Percentiles rank a stretch among this genome's conserved stretches.
These are phyloP conservation scores for Logfia minima DNA, from an alignment of 129 eudicot genomes.

Conservation along the genomic window DNA sequence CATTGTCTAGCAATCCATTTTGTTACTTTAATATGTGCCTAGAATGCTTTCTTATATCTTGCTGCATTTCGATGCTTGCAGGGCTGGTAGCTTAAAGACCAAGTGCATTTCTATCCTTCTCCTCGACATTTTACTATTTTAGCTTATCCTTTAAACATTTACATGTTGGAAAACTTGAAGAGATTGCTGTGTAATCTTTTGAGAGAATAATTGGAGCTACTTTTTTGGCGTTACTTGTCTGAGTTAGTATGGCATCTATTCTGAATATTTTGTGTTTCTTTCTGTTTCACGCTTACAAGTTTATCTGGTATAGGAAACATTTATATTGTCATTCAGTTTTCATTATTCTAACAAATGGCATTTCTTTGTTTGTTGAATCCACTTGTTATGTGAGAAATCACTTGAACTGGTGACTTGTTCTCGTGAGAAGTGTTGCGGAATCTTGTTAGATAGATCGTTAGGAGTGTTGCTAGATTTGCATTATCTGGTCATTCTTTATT, in stretches of 20 bases:
- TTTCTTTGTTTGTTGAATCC: background rate
- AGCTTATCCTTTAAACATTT: conserved; percentile 3
- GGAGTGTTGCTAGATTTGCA: background rate
- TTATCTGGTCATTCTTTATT: background rate
- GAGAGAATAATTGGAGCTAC: conserved; percentile 20
- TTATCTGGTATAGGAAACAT: background rate
- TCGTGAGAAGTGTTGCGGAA: background rate
- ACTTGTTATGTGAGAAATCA: background rate
- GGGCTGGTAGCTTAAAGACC: conserved; percentile 7
- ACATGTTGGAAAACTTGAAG: conserved; percentile 11
- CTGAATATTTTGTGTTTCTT: background rate
- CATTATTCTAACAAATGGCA: background rate
- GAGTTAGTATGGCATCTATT: background rate
- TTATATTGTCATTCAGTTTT: background rate
- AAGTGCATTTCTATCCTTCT: background rate
- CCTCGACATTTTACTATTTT: background rate
- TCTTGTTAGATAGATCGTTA: background rate
- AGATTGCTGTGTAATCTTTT: background rate
- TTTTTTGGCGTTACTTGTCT: background rate
- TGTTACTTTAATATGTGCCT: background rate
- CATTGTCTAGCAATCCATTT: background rate
- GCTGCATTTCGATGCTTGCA: background rate
- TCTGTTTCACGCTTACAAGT: background rate
- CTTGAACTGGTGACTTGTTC: background rate
- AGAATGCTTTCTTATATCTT: background rate